Percentiles rank a stretch among this genome's conserved stretches.
These are phyloP conservation scores for Pinus taeda DNA, from an alignment of 75 land plant genomes.

Conservation along the genomic window DNA sequence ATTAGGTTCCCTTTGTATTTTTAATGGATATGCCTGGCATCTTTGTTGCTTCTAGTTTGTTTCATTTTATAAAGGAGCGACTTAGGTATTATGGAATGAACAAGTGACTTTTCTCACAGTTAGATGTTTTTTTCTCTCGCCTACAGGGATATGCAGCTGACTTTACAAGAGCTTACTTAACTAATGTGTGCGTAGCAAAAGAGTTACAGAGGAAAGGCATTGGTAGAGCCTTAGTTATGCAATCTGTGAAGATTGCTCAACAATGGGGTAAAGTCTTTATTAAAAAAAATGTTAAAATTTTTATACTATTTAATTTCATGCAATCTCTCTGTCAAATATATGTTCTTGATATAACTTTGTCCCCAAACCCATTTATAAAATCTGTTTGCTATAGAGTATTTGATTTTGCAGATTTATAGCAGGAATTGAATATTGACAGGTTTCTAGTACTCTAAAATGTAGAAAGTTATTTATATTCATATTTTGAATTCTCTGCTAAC, in stretches of 20 bases:
- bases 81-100: neutral
- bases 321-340: too few relatives aligned
- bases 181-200: slow-evolving; percentile 90
- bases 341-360: too few relatives aligned
- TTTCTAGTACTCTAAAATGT: too few relatives aligned
- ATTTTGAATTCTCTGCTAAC: too few relatives aligned
- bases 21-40: neutral
- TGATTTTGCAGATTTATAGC: too few relatives aligned
- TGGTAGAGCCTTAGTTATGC: slow-evolving; percentile 52
- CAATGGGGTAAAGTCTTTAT: slow-evolving; percentile 53
- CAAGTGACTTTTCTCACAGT: neutral
- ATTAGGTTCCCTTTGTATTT: neutral
- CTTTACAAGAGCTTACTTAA: slow-evolving; percentile 71
- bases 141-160: slow-evolving; percentile 61
- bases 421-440: too few relatives aligned
- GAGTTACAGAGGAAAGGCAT: slow-evolving; percentile 83
- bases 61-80: neutral
- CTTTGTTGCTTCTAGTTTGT: neutral
- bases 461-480: too few relatives aligned
- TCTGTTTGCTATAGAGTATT: too few relatives aligned
- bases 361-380: too few relatives aligned
- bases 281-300: too few relatives aligned
- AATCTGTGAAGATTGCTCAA: slow-evolving; percentile 64
- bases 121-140: neutral
- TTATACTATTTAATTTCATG: too few relatives aligned